Base-by-base conservation (phyloP, 805 yeast genomes). In the Kluyveromyces nonfermentans region DNA sequence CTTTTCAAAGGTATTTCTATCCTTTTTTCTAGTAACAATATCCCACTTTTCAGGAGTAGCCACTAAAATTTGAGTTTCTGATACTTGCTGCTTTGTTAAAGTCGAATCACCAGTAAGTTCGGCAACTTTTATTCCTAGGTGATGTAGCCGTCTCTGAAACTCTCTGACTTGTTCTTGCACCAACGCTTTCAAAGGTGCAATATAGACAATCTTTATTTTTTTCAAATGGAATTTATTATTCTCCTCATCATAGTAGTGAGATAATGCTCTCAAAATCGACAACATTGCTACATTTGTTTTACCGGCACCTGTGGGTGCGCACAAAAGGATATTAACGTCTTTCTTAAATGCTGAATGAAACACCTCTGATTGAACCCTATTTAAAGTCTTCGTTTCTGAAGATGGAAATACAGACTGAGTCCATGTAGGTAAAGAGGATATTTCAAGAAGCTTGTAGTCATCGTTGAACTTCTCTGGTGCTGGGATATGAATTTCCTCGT, bases 221-320 rank as follows among this genome's bases (percentile, higher is more conserved):
- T 74, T 65, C 19, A 79, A 51, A 19, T 71, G 67, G 9, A 86
- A 60, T n/a, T 69, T 63, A 0, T 81, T 82, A 22, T 71, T 65
- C 1, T 53, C 56, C 4, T 55, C 55, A 37, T 71, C 64, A 54
- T 82, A 67, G 56, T 64, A 75, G 39, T 80, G 72, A 0, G 75
- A 65, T 17, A 89, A 58, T 0, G 83, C 69, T 40, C 82, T 65
- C n/a, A 89, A 67, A 4, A 85, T 72, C 0, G 96, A 70, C 37
- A 93, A 64, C 80, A 93, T 77, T 0, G 99, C 99, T 22, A 93
- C 96, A 60, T 93, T 93, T 18, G 98, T 90, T 60, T 90, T 90
- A 67, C 98, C 98, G 2, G 96, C 96, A 68, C 98, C 98, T 0
- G 98, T 90, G 6, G 98, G 98, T 1, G 98, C 97, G 72, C 97